A percentile compares a stretch with the other conserved stretches of the same genome.
These are phyloP conservation scores for Vanilla planifolia DNA, from an alignment of 106 monocot species.

Conservation along the genomic window DNA sequence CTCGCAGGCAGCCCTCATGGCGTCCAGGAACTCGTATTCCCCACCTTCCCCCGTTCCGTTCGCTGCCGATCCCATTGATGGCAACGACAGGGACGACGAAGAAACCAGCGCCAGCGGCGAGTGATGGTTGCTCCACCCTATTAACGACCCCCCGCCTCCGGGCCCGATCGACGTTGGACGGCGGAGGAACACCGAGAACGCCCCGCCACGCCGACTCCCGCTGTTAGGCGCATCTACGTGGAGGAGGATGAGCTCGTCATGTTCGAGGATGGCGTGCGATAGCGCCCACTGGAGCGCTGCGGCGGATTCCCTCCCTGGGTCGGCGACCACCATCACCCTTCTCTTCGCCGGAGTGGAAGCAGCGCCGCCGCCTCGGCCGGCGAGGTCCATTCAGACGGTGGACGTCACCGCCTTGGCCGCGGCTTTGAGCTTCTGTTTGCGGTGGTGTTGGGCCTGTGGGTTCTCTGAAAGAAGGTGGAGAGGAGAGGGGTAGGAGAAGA, in stretches of 20 bases:
- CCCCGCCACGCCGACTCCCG: slow-evolving; percentile 3
- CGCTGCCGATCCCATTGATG: background rate
- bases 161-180: background rate
- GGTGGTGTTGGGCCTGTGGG: no score
- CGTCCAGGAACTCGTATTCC: slow-evolving; percentile 39
- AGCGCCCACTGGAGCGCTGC: slow-evolving; percentile 77
- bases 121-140: background rate
- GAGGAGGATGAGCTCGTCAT: slow-evolving; percentile 71
- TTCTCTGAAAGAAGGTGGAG: no score
- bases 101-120: background rate
- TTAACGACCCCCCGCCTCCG: background rate
- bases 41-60: slow-evolving; percentile 3
- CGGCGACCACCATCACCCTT: slow-evolving; percentile 60
- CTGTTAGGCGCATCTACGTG: slow-evolving; percentile 33
- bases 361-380: background rate
- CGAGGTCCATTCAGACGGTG: background rate
- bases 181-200: slow-evolving; percentile 31
- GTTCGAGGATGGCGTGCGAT: slow-evolving; percentile 59
- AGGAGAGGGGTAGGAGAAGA: no score
- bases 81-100: background rate
- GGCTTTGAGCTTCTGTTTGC: background rate
- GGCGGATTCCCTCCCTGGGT: slow-evolving; percentile 49
- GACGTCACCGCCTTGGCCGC: background rate
- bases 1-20: slow-evolving; percentile 50
- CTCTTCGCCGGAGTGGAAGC: slow-evolving; percentile 21